Conservation (phyloP, 2,329 filamentous ascomycete species). For the Talaromyces sp. region DNA sequence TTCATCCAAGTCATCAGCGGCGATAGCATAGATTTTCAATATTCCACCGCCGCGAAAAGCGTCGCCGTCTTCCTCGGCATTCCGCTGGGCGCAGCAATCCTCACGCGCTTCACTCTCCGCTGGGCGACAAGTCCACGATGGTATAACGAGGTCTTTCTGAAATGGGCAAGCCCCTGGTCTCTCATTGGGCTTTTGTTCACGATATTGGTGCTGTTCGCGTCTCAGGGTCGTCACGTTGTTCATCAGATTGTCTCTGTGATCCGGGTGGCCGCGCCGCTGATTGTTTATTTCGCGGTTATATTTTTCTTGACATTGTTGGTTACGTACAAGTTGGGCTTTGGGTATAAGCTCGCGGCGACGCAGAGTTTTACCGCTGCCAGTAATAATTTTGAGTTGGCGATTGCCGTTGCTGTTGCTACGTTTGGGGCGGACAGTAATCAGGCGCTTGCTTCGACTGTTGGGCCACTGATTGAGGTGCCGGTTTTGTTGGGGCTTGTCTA, state of each 20-base stretch:
- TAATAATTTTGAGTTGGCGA: slow-evolving; percentile 90
- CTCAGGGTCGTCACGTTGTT: slow-evolving; percentile 69
- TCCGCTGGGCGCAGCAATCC: slow-evolving; percentile 68
- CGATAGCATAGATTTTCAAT: slow-evolving; percentile 46
- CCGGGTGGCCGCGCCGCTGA: slow-evolving; percentile 70
- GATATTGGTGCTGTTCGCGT: slow-evolving; percentile 78
- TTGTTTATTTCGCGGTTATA: slow-evolving; percentile 73
- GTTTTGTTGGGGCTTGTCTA: slow-evolving; percentile 75
- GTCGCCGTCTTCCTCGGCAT: slow-evolving; percentile 83
- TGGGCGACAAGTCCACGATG: slow-evolving; percentile 46
- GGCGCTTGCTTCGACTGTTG: slow-evolving; percentile 75
- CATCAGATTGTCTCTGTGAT: slow-evolving; percentile 79
- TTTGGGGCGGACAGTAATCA: slow-evolving; percentile 74
- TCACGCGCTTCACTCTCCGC: slow-evolving; percentile 63
- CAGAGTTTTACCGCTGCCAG: slow-evolving; percentile 86
- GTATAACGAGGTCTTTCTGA: slow-evolving; percentile 67
- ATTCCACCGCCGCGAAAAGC: slow-evolving; percentile 66
- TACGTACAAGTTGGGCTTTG: slow-evolving; percentile 60
- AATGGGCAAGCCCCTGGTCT: slow-evolving; percentile 64
- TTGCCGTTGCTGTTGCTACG: slow-evolving; percentile 76
- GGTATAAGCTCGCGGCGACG: slow-evolving; percentile 63
- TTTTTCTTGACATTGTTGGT: slow-evolving; percentile 64
- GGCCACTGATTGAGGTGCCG: slow-evolving; percentile 79
- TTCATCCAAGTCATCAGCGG: slow-evolving; percentile 65
- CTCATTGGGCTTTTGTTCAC: slow-evolving; percentile 81